A percentile compares a stretch with the other conserved stretches of the same genome.
Evolutionary conservation across 805 yeast genomes (phyloP).

Genomic region (Lipomyces spencermartinsiae): DNA sequence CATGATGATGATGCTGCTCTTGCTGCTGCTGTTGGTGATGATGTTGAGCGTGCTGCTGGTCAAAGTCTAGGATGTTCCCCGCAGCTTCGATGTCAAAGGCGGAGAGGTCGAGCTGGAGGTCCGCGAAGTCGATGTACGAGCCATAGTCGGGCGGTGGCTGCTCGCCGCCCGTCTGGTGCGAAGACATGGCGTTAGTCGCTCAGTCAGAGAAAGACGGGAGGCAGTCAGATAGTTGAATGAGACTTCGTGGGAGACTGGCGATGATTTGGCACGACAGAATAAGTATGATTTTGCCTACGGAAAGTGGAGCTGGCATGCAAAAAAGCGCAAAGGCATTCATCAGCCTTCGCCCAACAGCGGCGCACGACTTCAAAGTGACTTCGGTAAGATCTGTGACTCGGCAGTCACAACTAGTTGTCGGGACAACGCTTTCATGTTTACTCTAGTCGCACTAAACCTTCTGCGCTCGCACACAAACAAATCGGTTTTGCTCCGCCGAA

Average conservation of each 20-base stretch:
- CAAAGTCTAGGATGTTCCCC: slow-evolving; percentile 16
- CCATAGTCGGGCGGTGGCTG: slow-evolving; percentile 24
- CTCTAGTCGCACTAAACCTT: not conserved
- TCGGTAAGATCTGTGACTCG: not conserved
- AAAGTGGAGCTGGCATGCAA: not conserved
- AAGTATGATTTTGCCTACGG: not conserved
- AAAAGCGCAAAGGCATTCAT: not conserved
- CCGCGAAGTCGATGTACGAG: slow-evolving; percentile 34
- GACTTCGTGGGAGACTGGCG: not conserved
- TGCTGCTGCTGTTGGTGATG: slow-evolving; percentile 20
- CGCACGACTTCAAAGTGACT: no score
- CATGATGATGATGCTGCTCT: slow-evolving; percentile 1
- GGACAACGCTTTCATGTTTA: not conserved
- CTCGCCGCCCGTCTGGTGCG: slow-evolving; percentile 7
- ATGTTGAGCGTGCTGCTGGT: slow-evolving; percentile 13
- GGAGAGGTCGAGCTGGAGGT: slow-evolving; percentile 36
- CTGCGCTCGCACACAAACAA: not conserved
- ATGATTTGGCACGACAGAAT: not conserved
- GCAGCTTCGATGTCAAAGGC: slow-evolving; percentile 26
- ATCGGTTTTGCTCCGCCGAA: not conserved
- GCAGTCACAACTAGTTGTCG: not conserved
- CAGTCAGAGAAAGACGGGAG: not conserved
- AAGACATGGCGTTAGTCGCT: not conserved
- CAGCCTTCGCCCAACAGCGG: not conserved
- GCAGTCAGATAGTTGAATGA: not conserved